Percentiles rank a stretch among this genome's conserved stretches.
Conservation (phyloP, 441 rosid species). For the Populus tomentosa region DNA sequence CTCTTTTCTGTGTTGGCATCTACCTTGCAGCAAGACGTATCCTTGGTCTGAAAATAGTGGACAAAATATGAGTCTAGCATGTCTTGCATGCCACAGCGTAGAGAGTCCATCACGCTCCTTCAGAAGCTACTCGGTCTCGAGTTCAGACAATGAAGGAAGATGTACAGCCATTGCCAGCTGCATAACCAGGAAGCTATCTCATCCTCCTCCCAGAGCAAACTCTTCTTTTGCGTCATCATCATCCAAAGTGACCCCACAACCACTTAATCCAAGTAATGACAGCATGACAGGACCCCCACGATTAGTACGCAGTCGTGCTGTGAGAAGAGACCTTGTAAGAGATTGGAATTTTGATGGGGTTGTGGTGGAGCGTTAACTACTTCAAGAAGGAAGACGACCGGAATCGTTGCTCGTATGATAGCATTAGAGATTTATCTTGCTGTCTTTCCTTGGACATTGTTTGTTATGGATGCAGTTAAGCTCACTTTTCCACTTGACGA, state of each 20-base stretch:
- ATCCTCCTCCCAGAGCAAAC: slow-evolving; percentile 54
- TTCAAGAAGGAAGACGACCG: background rate
- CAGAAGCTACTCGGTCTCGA: slow-evolving; percentile 86
- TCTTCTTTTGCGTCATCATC: slow-evolving; percentile 39
- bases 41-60: background rate
- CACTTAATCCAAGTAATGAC: slow-evolving; percentile 34
- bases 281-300: slow-evolving; percentile 60
- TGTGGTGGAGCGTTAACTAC: slow-evolving; percentile 40
- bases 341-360: slow-evolving; percentile 88
- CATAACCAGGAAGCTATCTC: slow-evolving; percentile 52
- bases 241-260: slow-evolving; percentile 88
- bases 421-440: slow-evolving; percentile 14
- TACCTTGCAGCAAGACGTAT: slow-evolving; percentile 11
- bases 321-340: slow-evolving; percentile 81
- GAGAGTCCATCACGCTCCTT: slow-evolving; percentile 91
- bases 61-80: slow-evolving; percentile 67
- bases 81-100: slow-evolving; percentile 78
- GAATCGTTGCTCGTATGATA: slow-evolving; percentile 12
- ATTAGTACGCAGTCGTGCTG: slow-evolving; percentile 79
- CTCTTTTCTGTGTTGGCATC: background rate
- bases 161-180: slow-evolving; percentile 72
- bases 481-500: slow-evolving; percentile 21
- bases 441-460: background rate
- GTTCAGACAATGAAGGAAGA: slow-evolving; percentile 84
- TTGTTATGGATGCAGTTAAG: slow-evolving; percentile 25